Evolutionary conservation across 306 rosid genomes (phyloP).

Genomic region (Vigna radiata): DNA sequence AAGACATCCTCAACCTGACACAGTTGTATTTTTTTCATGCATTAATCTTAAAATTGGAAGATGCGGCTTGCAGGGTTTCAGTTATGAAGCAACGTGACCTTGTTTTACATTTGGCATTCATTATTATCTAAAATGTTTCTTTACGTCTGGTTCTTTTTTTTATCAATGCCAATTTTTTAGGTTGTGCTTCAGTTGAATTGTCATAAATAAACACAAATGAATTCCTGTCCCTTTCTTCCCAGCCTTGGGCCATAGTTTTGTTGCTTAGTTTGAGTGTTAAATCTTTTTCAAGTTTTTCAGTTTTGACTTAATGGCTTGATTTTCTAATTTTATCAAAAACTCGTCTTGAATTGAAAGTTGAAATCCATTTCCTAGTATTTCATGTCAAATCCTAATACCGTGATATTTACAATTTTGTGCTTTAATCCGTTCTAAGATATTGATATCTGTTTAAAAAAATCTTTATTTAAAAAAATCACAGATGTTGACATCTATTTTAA

Average conservation of each 20-base stretch:
- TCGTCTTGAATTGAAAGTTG: slow-evolving; percentile 27
- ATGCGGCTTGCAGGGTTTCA: slow-evolving; percentile 17
- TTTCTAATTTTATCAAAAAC: slow-evolving; percentile 23
- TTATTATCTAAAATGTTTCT: slow-evolving; percentile 13
- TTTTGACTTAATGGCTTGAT: slow-evolving; percentile 4
- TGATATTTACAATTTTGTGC: background rate
- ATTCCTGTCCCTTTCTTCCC: slow-evolving; percentile 25
- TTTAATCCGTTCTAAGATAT: no score
- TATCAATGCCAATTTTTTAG: background rate
- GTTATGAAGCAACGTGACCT: slow-evolving; percentile 35
- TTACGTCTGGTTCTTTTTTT: slow-evolving; percentile 7
- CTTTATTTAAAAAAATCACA: no score
- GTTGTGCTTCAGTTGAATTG: slow-evolving; percentile 24
- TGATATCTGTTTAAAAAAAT: no score
- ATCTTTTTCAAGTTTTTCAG: slow-evolving; percentile 12
- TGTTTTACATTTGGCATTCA: background rate
- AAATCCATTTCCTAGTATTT: slow-evolving; percentile 32
- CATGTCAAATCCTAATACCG: slow-evolving; percentile 8
- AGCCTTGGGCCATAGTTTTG: slow-evolving; percentile 1
- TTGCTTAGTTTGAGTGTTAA: slow-evolving; percentile 9
- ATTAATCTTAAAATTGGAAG: slow-evolving; percentile 7
- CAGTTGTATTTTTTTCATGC: background rate
- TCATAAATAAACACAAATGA: background rate
- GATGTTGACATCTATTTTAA: no score
- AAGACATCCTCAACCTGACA: background rate